These are phyloP conservation scores for Saccharomycopsis schoenii DNA, from an alignment of 805 yeast genomes.

Conservation along the genomic window DNA sequence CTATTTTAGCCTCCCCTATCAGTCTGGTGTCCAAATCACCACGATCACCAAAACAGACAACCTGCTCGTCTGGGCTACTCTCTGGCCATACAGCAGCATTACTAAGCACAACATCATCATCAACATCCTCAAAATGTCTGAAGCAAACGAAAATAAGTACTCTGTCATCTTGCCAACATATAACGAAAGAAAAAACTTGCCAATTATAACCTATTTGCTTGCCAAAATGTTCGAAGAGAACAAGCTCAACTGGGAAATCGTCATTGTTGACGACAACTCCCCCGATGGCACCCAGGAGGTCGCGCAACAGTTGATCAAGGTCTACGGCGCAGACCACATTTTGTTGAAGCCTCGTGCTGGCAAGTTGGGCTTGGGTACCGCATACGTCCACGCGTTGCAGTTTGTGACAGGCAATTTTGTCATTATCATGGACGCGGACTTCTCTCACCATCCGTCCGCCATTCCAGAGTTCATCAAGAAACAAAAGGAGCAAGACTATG, in stretches of 20 bases:
- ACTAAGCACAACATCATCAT: too few relatives aligned
- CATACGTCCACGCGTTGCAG: slow-evolving; percentile 69
- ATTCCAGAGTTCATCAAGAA: slow-evolving; percentile 65
- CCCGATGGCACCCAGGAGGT: slow-evolving; percentile 77
- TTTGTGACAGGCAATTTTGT: slow-evolving; percentile 65
- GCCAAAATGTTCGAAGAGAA: slow-evolving; percentile 54
- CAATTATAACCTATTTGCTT: slow-evolving; percentile 59
- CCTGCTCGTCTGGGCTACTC: neutral
- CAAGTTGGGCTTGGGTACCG: slow-evolving; percentile 71
- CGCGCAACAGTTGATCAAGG: slow-evolving; percentile 47
- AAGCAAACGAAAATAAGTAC: slow-evolving; percentile 36
- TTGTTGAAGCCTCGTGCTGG: slow-evolving; percentile 66
- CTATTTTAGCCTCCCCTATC: neutral
- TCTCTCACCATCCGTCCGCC: slow-evolving; percentile 73
- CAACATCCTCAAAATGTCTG: slow-evolving; percentile 4
- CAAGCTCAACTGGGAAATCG: slow-evolving; percentile 61
- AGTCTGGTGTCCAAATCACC: neutral
- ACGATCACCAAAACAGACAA: neutral
- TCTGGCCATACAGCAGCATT: too few relatives aligned
- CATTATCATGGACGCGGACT: slow-evolving; percentile 78
- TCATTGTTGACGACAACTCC: slow-evolving; percentile 70
- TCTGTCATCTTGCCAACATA: slow-evolving; percentile 71
- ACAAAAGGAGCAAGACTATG: slow-evolving; percentile 41
- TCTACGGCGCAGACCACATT: slow-evolving; percentile 52
- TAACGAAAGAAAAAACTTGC: slow-evolving; percentile 60